Conservation (phyloP, 129 eudicot genomes). For the Mikania micrantha region DNA sequence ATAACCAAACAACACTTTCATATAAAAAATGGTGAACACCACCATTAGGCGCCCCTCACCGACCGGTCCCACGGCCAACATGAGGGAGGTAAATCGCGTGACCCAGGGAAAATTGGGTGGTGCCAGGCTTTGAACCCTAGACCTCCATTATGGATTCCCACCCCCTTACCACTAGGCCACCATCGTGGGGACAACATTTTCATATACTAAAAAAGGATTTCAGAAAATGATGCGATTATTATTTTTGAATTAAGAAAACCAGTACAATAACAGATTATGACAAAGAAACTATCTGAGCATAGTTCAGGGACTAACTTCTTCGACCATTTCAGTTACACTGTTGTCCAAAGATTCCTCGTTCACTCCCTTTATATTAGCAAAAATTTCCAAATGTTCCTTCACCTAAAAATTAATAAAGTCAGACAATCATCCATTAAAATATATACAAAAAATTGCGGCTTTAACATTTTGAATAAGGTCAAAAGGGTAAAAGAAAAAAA, state of each 20-base stretch:
- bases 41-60: too few relatives aligned
- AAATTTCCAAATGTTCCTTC: constrained; percentile 95
- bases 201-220: too few relatives aligned
- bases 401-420: constrained; percentile 49
- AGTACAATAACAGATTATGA: constrained; percentile 1
- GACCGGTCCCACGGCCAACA: too few relatives aligned
- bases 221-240: constrained; percentile 4
- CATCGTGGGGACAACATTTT: too few relatives aligned
- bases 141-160: too few relatives aligned
- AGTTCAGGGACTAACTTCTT: constrained; percentile 68
- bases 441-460: not conserved
- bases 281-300: not conserved
- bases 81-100: too few relatives aligned
- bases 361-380: constrained; percentile 86
- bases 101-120: too few relatives aligned
- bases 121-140: too few relatives aligned
- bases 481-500: not conserved
- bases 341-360: constrained; percentile 57
- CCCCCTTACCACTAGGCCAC: too few relatives aligned
- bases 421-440: constrained; percentile 10
- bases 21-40: too few relatives aligned
- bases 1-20: constrained; percentile 3
- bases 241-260: not conserved
- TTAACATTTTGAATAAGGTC: constrained; percentile 8
- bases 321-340: constrained; percentile 78